Evolutionary conservation across 2,329 filamentous ascomycete genomes (phyloP).

Genomic region (Dothistroma septosporum): DNA sequence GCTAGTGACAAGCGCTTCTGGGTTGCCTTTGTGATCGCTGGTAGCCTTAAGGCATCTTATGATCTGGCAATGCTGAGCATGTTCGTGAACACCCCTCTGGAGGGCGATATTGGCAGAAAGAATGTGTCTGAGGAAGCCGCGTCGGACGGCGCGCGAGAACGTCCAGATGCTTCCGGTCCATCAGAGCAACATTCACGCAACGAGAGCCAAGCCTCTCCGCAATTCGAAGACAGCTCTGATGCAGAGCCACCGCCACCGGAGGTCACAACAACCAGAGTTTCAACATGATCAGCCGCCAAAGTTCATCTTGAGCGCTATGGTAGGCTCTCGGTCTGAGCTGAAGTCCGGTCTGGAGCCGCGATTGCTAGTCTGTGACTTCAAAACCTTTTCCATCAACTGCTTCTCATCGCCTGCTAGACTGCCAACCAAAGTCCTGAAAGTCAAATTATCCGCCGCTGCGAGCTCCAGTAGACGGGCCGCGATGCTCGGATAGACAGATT

Average conservation of each 20-base stretch:
- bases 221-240: background rate
- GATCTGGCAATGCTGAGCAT: slow-evolving; percentile 33
- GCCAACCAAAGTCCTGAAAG: slow-evolving; percentile 71
- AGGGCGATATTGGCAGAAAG: slow-evolving; percentile 5
- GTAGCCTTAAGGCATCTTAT: slow-evolving; percentile 56
- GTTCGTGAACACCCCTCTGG: slow-evolving; percentile 22
- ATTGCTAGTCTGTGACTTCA: slow-evolving; percentile 42
- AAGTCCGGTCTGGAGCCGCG: slow-evolving; percentile 42
- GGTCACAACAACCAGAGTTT: background rate
- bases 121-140: background rate
- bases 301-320: slow-evolving; percentile 91
- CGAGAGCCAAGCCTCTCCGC: background rate
- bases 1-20: slow-evolving; percentile 56
- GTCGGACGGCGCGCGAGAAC: background rate
- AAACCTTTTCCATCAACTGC: slow-evolving; percentile 66
- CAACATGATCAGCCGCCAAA: slow-evolving; percentile 47
- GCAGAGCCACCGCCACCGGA: background rate
- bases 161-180: background rate
- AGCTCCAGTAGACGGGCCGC: slow-evolving; percentile 75
- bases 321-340: slow-evolving; percentile 58
- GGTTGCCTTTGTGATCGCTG: slow-evolving; percentile 60
- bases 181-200: background rate
- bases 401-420: slow-evolving; percentile 68
- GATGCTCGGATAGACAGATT: slow-evolving; percentile 61
- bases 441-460: slow-evolving; percentile 66